Percentiles rank a stretch among this genome's conserved stretches.
phyloP scores from a whole-genome alignment of 139 green algal species.

The Haematococcus lacustris region DNA sequence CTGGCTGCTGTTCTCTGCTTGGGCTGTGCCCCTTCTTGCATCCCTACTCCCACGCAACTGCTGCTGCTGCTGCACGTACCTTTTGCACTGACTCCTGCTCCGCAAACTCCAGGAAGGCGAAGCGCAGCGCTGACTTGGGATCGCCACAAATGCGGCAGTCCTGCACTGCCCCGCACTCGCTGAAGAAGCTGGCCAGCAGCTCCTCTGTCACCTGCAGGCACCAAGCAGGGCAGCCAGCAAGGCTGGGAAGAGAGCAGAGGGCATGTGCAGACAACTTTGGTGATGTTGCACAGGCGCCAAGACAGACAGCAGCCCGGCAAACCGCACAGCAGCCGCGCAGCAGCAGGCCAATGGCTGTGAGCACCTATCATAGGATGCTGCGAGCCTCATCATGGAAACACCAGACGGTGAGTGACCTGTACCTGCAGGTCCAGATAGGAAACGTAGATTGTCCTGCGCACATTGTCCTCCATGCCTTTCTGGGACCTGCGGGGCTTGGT shows the following conservation, averaged over 20 bases:
- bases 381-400: background rate
- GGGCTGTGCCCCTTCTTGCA: no score
- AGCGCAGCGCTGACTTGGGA: conserved; percentile 81
- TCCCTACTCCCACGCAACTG: no score
- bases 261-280: background rate
- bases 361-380: background rate
- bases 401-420: background rate
- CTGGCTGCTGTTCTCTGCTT: no score
- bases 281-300: background rate
- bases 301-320: no score
- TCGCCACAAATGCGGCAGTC: conserved; percentile 95
- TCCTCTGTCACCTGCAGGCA: conserved; percentile 62
- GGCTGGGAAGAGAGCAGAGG: background rate
- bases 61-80: background rate
- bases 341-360: no score
- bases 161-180: conserved; percentile 60
- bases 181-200: conserved; percentile 65
- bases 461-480: conserved; percentile 60
- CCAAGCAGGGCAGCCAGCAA: background rate
- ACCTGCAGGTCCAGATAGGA: conserved; percentile 60
- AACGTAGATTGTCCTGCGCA: conserved; percentile 74
- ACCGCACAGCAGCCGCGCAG: background rate
- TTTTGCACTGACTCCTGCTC: conserved; percentile 24
- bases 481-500: no score
- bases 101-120: conserved; percentile 93